A percentile compares a stretch with the other conserved stretches of the same genome.
Conservation (phyloP, 371 early-diverging fungal species). For the Mortierella sp. region DNA sequence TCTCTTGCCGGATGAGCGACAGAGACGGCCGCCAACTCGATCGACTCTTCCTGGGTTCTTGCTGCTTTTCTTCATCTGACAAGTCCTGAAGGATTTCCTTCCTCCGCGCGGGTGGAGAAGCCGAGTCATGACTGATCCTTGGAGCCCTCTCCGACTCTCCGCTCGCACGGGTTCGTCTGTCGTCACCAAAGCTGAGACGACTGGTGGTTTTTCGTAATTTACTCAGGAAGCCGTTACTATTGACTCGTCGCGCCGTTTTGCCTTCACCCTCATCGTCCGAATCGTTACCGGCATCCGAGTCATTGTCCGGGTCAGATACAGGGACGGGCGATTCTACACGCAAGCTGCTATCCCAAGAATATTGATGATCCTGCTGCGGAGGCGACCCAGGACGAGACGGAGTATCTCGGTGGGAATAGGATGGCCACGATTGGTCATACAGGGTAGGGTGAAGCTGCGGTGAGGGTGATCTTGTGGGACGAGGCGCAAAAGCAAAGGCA, state of each 20-base stretch:
- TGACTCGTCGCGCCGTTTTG: constrained; percentile 12
- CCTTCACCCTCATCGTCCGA: constrained; percentile 26
- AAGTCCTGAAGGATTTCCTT: constrained; percentile 33
- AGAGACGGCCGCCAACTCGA: constrained; percentile 49
- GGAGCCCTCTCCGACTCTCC: constrained; percentile 14
- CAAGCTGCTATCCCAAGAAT: constrained; percentile 32
- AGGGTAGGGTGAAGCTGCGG: constrained; percentile 37
- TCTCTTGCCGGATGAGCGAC: constrained; percentile 47
- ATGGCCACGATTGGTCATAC: constrained; percentile 21
- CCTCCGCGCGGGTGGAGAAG: constrained; percentile 14
- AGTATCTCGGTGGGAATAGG: constrained; percentile 30
- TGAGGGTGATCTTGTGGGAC: constrained; percentile 43
- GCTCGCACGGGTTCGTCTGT: constrained; percentile 14
- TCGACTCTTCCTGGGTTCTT: constrained; percentile 31
- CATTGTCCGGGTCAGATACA: constrained; percentile 16
- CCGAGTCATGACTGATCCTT: constrained; percentile 27
- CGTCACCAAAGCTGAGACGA: constrained; percentile 32
- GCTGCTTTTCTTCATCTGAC: constrained; percentile 33
- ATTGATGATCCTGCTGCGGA: constrained; percentile 44
- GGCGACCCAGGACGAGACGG: constrained; percentile 42
- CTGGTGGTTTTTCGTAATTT: constrained; percentile 31
- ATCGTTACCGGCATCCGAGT: constrained; percentile 20
- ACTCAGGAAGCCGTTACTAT: constrained; percentile 27
- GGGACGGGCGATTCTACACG: constrained; percentile 24
- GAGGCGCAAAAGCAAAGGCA: constrained; percentile 34